A percentile compares a stretch with the other conserved stretches of the same genome.
Conservation (phyloP, 2,329 filamentous ascomycete genomes). For the Penicillium polonicum region DNA sequence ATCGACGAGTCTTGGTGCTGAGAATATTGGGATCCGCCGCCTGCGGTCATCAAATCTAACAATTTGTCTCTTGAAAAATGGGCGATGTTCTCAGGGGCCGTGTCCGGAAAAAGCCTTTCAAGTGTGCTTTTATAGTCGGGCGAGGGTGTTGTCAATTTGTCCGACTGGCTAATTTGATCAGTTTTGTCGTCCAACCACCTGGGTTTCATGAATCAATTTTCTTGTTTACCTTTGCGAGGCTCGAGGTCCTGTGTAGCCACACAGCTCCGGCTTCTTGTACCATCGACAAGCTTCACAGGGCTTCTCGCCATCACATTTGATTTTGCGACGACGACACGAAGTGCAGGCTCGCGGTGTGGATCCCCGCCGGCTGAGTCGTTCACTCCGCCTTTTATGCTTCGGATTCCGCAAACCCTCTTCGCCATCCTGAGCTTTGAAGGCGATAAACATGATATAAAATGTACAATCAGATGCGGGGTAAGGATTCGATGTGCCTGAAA, state of each 20-base stretch:
- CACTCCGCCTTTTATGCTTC: conserved; percentile 8
- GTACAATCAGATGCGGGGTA: background rate
- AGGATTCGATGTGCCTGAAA: background rate
- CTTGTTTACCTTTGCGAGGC: conserved; percentile 67
- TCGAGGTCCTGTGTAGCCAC: conserved; percentile 75
- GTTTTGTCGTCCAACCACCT: background rate
- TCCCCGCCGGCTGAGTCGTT: conserved; percentile 7
- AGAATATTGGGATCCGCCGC: conserved; percentile 31
- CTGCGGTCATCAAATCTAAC: conserved; percentile 51
- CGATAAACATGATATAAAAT: conserved; percentile 12
- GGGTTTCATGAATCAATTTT: background rate
- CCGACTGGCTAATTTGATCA: conserved; percentile 10
- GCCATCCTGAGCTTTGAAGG: conserved; percentile 11
- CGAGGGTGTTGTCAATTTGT: conserved; percentile 2
- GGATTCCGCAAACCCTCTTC: conserved; percentile 12
- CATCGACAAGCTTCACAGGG: conserved; percentile 78
- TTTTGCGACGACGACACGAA: conserved; percentile 74
- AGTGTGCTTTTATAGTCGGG: conserved; percentile 59
- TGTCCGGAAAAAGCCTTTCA: conserved; percentile 60
- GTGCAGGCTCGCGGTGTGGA: conserved; percentile 56
- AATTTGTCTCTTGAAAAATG: conserved; percentile 57
- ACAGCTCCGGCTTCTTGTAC: conserved; percentile 72
- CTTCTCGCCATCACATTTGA: conserved; percentile 73
- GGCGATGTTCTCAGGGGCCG: conserved; percentile 53
- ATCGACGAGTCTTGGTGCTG: conserved; percentile 37